A percentile compares a stretch with the other conserved stretches of the same genome.
Evolutionary conservation across 805 yeast species (phyloP).

Genomic region (Saccharomycodes ludwigii): DNA sequence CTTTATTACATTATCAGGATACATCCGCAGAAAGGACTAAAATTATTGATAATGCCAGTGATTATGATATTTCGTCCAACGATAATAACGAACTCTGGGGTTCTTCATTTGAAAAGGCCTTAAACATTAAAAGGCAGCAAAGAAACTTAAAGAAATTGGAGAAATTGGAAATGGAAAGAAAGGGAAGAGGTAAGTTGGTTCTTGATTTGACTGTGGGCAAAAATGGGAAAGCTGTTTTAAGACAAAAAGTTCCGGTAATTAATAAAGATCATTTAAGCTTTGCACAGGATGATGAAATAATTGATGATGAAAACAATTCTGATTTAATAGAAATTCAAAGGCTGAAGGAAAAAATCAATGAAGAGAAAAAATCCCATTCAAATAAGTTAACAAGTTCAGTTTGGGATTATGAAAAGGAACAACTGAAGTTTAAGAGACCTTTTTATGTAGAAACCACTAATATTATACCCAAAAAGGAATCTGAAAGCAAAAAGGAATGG

Average conservation of each 20-base stretch:
- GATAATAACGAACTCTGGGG: conserved; percentile 58
- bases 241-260: conserved; percentile 32
- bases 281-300: conserved; percentile 18
- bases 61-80: conserved; percentile 52
- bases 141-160: conserved; percentile 54
- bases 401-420: conserved; percentile 54
- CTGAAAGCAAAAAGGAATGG: conserved; percentile 4
- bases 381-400: conserved; percentile 23
- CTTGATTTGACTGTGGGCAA: conserved; percentile 62
- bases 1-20: conserved; percentile 66
- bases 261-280: conserved; percentile 14
- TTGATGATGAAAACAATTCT: conserved; percentile 24
- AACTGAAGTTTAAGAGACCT: conserved; percentile 43
- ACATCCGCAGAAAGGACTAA: conserved; percentile 83
- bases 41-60: conserved; percentile 88
- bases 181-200: conserved; percentile 65
- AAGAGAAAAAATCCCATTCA: conserved; percentile 11
- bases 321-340: conserved; percentile 19
- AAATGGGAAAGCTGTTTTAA: conserved; percentile 67
- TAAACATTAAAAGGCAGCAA: conserved; percentile 79
- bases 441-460: conserved; percentile 23
- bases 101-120: conserved; percentile 69
- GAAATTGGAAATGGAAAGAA: conserved; percentile 39
- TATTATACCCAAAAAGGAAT: background rate
- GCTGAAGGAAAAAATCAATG: conserved; percentile 24